Base-by-base conservation (phyloP, 2,329 filamentous ascomycete genomes). In the Conoideocrella luteorostrata region DNA sequence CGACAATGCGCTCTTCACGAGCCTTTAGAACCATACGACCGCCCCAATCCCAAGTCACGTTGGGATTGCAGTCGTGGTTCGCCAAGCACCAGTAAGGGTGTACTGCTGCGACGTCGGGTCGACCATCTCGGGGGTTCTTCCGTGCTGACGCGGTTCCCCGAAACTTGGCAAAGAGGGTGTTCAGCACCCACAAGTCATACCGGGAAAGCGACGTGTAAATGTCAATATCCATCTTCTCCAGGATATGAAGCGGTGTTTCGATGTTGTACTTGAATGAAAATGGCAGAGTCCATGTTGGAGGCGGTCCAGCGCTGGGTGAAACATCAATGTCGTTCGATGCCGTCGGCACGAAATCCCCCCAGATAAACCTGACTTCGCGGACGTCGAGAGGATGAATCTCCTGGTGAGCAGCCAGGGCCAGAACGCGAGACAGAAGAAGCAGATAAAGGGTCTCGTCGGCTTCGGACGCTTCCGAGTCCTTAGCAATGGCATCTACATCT, bases 31-130 rank as follows among this genome's bases (percentile, higher is more conserved):
- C 76, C 75, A 93, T 90, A 41, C 75, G 76, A 1, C 86, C 86
- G 22, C 84, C 82, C 88, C 90, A 96, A 57, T 95, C 87, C 93
- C 93, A 98, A 4, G 78, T 78, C 30, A 97, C 89, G 62, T 95
- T 96, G 7, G 93, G 93, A 59, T 95, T 82, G 65, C 93, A 98
- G 61, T 89, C 88, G 62, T 98, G 93, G 58, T 98, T 98, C 22
- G 91, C 90, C 23, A 97, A 73, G 65, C 90, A 97, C 89, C 93
- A 98, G 54, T 95, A 80, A 2, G 91, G 89, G 66, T 97, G 90
- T 22, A 97, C 90, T 22, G 91, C 91, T 22, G 88, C 88, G 4
- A 95, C 85, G 56, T 97, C 93, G 0, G 93, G 91, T 9, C 87
- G 80, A 3, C 89, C 87, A 50, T 91, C 86, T 53, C 78, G 77